phyloP scores from a whole-genome alignment of 441 rosid species.

The Erodium trifolium region DNA sequence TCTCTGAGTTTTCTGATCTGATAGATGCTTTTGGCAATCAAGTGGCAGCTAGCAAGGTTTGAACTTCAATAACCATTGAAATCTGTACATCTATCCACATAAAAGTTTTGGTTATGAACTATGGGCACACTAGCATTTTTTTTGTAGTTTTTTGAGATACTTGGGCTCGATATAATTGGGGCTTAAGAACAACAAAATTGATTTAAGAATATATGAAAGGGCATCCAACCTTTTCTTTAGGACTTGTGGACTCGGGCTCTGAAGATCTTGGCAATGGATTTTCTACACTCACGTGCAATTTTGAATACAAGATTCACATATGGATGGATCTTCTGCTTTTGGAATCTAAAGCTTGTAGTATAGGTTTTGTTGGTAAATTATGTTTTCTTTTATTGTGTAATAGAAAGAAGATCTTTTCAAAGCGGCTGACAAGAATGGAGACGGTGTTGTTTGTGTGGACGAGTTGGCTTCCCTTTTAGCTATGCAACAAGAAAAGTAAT shows the following conservation, averaged over 20 bases:
- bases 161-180: slow-evolving; percentile 8
- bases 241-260: neutral
- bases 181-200: neutral
- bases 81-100: slow-evolving; percentile 9
- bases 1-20: slow-evolving; percentile 70
- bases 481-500: slow-evolving; percentile 80
- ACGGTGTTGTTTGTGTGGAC: slow-evolving; percentile 78
- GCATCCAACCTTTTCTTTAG: slow-evolving; percentile 2
- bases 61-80: slow-evolving; percentile 12
- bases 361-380: slow-evolving; percentile 1
- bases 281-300: neutral
- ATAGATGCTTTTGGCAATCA: slow-evolving; percentile 77
- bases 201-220: neutral
- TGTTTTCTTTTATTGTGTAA: slow-evolving; percentile 25
- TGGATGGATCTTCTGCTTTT: neutral
- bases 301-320: neutral
- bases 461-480: slow-evolving; percentile 88
- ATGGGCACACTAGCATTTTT: neutral
- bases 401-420: slow-evolving; percentile 86
- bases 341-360: slow-evolving; percentile 1
- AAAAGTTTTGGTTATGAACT: neutral
- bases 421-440: slow-evolving; percentile 78
- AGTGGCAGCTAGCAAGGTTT: slow-evolving; percentile 71
- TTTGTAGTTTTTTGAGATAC: neutral
- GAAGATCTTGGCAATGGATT: slow-evolving; percentile 6